Base-by-base conservation (phyloP, 768 basidiomycete species). In the Coprinopsis sp. region DNA sequence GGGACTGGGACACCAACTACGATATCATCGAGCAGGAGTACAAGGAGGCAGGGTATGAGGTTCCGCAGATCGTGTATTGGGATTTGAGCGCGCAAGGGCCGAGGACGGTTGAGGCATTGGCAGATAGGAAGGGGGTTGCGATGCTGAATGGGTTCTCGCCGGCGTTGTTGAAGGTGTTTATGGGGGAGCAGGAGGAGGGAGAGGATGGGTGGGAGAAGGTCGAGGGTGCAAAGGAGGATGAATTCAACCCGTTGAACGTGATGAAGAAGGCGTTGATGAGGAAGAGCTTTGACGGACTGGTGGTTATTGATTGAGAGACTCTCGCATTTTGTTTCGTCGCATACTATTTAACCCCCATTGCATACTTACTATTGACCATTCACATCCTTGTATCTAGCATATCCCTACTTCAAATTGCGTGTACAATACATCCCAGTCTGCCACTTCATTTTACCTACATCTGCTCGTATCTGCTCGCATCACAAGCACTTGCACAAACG, bases 41-140 rank as follows among this genome's bases (percentile, higher is more conserved):
- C 52, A 56, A 57, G 37, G 60, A 70, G 49, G 82, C 79, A 4
- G 85, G 86, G 48, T 88, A 88, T 54, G 77, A 83, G 49, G 60
- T 87, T 22, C 87, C 85, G 14, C 72, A 87, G 65, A 70, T 89
- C 41, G 81, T 88, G 28, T 88, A 76, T 59, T 87, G 86, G 86
- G 71, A 87, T 58, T 60, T 87, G 58, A 7, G 6, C 2, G 47
- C 58, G 1, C 45, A 43, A 36, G 71, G 72, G 37, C 64, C 64
- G 7, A 55, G 40, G 46, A 65, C 58, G n/a, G 59, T 65, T 25
- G 82, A 83, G 34, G 79, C 78, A 22, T 65, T 66, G 38, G 70
- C 66, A 16, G 74, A 80, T 25, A 63, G 66, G 57, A 67, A 74
- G 59, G 85, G 85, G 0, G 84, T 85, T 27, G 81, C 82, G 38